A percentile compares a stretch with the other conserved stretches of the same genome.
phyloP scores from a whole-genome alignment of 768 basidiomycete species.

The Pulveroboletus frians region DNA sequence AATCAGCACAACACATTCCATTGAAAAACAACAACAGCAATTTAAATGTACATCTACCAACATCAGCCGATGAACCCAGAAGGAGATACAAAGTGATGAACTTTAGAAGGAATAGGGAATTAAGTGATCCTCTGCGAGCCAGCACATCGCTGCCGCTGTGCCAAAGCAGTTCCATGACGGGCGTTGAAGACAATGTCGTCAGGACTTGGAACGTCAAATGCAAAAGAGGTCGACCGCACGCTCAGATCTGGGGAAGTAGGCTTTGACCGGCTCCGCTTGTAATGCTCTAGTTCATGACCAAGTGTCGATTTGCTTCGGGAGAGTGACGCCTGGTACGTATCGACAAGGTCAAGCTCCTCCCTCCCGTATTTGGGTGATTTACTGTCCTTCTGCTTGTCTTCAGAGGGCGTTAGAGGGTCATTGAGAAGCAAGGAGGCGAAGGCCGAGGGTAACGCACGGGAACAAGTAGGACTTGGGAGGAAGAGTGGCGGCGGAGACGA shows the following conservation, averaged over 20 bases:
- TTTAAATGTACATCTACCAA: slow-evolving; percentile 27
- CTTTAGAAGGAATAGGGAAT: slow-evolving; percentile 1
- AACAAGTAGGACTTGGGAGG: slow-evolving; percentile 43
- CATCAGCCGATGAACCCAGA: slow-evolving; percentile 13
- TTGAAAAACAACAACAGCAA: slow-evolving; percentile 28
- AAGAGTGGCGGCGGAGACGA: slow-evolving; percentile 52
- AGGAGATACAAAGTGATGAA: slow-evolving; percentile 14
- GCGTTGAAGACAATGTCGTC: slow-evolving; percentile 85
- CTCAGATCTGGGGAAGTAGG: slow-evolving; percentile 33
- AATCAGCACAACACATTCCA: slow-evolving; percentile 37
- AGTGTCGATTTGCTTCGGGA: slow-evolving; percentile 30
- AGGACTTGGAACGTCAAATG: slow-evolving; percentile 83
- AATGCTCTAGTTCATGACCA: slow-evolving; percentile 8
- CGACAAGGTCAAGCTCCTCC: slow-evolving; percentile 27
- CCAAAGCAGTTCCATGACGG: slow-evolving; percentile 66
- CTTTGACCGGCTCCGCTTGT: slow-evolving; percentile 7
- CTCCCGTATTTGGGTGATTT: slow-evolving; percentile 29
- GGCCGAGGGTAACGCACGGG: slow-evolving; percentile 72
- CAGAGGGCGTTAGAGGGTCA: slow-evolving; percentile 38
- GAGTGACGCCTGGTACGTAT: slow-evolving; percentile 26
- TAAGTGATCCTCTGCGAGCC: slow-evolving; percentile 3
- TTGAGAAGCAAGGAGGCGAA: slow-evolving; percentile 69
- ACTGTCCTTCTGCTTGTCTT: slow-evolving; percentile 35
- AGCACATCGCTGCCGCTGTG: slow-evolving; percentile 30
- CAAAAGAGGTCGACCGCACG: slow-evolving; percentile 41